Evolutionary conservation across 2,329 filamentous ascomycete species (phyloP).

Genomic region (Sporothrix inflata): DNA sequence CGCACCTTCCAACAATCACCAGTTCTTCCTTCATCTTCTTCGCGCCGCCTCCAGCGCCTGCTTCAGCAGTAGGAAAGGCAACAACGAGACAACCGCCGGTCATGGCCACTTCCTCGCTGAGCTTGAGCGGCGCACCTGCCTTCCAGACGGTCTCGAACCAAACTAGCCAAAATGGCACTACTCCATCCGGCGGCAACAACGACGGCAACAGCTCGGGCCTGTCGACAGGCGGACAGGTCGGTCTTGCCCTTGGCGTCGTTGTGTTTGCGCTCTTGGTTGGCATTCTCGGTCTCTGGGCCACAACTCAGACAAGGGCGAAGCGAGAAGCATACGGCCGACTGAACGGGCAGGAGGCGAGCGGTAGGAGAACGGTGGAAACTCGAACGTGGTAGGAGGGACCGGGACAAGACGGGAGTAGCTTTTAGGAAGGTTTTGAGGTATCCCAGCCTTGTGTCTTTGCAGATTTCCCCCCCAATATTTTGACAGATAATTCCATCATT

Average conservation of each 20-base stretch:
- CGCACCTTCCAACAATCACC: neutral
- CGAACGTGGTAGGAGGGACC: neutral
- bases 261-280: slow-evolving; percentile 28
- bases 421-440: neutral
- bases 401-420: neutral
- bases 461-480: neutral
- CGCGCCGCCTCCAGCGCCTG: neutral
- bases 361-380: neutral
- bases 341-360: neutral
- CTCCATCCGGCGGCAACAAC: neutral
- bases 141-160: neutral
- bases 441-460: neutral
- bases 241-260: slow-evolving; percentile 29
- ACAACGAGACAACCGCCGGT: neutral
- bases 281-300: slow-evolving; percentile 31
- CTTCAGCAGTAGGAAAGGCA: neutral
- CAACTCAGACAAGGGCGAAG: slow-evolving; percentile 13
- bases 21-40: neutral
- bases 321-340: neutral
- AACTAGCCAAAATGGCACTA: neutral
- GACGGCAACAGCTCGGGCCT: slow-evolving; percentile 11
- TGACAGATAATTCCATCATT: neutral
- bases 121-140: neutral
- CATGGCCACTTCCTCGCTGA: neutral
- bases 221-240: slow-evolving; percentile 23